phyloP scores from a whole-genome alignment of 108 stramenopile species.

The Conticribra guillardii region DNA sequence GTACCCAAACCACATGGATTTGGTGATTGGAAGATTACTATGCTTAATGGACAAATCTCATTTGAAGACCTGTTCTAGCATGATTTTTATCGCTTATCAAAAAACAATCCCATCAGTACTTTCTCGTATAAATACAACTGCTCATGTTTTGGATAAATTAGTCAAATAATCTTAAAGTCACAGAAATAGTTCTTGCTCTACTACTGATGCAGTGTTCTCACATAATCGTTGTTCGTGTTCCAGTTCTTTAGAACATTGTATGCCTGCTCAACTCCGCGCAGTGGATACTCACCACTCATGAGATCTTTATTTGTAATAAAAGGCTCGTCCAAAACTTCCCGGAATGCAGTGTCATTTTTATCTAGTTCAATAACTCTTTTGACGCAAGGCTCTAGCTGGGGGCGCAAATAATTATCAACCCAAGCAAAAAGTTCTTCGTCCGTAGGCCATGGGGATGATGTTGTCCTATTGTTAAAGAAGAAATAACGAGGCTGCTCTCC shows the following conservation, averaged over 20 bases:
- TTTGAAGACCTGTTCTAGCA: too few species aligned
- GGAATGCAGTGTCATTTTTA: conserved; percentile 9
- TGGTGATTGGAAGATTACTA: too few species aligned
- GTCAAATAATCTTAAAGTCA: too few species aligned
- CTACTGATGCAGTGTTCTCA: too few species aligned
- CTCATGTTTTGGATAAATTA: too few species aligned
- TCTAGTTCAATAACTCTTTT: conserved; percentile 25
- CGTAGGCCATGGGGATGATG: conserved; percentile 4
- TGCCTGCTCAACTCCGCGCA: conserved; percentile 11
- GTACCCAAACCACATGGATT: too few species aligned
- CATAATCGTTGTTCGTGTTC: too few species aligned
- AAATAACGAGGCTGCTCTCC: conserved; percentile 8
- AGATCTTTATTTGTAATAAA: conserved; percentile 19
- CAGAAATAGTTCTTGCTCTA: too few species aligned
- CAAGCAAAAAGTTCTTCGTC: conserved; percentile 17
- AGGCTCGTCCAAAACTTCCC: conserved; percentile 14
- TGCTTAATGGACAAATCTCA: too few species aligned
- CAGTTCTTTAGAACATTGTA: conserved; percentile 4
- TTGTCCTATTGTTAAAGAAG: conserved; percentile 10
- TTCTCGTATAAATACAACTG: too few species aligned
- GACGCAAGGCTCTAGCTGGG: conserved; percentile 20
- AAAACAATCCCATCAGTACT: too few species aligned
- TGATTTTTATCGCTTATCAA: too few species aligned
- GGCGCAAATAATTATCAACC: conserved; percentile 22
- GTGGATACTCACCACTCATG: conserved; percentile 27